Percentiles rank a stretch among this genome's conserved stretches.
phyloP scores from a whole-genome alignment of 495 filamentous ascomycete genomes.

The Penicillium silybi region DNA sequence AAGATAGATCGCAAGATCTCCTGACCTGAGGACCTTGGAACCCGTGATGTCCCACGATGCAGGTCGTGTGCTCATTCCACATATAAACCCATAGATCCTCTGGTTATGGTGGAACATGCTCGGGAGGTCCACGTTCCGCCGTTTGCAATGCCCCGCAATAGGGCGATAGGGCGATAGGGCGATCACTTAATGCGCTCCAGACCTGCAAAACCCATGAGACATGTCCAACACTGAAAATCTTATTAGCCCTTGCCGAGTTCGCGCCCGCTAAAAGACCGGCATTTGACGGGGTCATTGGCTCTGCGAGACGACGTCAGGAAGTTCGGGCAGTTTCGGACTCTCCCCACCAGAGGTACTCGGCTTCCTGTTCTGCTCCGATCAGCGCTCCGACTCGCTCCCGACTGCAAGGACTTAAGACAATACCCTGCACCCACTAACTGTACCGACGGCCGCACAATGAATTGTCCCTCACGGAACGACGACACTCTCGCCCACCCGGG shows the following conservation, averaged over 20 bases:
- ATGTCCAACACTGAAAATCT: not conserved
- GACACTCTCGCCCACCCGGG: slow-evolving; percentile 50
- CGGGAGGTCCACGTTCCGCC: not conserved
- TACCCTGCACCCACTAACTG: not conserved
- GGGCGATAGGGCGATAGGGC: not conserved
- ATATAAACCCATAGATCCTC: not conserved
- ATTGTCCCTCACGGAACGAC: slow-evolving; percentile 61
- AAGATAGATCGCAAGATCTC: not conserved
- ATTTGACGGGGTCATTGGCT: not conserved
- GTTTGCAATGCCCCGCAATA: slow-evolving; percentile 10
- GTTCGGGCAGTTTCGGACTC: slow-evolving; percentile 28
- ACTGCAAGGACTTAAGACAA: slow-evolving; percentile 4
- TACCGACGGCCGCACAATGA: slow-evolving; percentile 35
- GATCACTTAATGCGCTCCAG: not conserved
- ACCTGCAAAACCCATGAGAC: too few species aligned
- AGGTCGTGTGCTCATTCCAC: not conserved
- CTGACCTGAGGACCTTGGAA: not conserved
- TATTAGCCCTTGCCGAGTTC: not conserved
- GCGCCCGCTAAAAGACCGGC: slow-evolving; percentile 1
- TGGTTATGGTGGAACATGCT: not conserved
- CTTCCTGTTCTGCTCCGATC: slow-evolving; percentile 4
- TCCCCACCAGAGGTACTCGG: slow-evolving; percentile 11
- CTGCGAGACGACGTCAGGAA: not conserved
- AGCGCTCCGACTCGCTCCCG: slow-evolving; percentile 6
- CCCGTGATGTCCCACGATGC: not conserved